phyloP scores from a whole-genome alignment of 352 stramenopile genomes.

The Phytophthora hibernalis region DNA sequence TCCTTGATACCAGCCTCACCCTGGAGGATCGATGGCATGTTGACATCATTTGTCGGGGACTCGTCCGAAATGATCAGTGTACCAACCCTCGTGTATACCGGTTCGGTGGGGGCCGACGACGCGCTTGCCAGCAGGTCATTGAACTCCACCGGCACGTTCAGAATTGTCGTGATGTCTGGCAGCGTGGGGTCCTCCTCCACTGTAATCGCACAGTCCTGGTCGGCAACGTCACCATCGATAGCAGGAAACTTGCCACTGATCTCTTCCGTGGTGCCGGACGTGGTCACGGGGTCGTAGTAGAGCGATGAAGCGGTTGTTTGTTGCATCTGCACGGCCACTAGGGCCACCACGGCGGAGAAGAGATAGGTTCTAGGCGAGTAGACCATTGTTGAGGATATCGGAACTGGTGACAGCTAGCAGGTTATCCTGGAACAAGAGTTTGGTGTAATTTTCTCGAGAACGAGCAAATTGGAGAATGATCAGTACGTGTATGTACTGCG shows the following conservation, averaged over 20 bases:
- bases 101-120: conserved; percentile 19
- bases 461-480: no score
- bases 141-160: conserved; percentile 20
- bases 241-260: conserved; percentile 19
- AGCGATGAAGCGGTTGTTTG: conserved; percentile 19
- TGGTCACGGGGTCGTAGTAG: conserved; percentile 23
- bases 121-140: conserved; percentile 25
- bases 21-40: conserved; percentile 1
- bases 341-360: conserved; percentile 15
- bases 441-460: no score
- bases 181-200: conserved; percentile 33
- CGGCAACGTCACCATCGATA: conserved; percentile 14
- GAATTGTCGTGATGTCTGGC: conserved; percentile 34
- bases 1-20: conserved; percentile 9
- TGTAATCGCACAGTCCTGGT: conserved; percentile 18
- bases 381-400: no score
- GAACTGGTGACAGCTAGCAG: no score
- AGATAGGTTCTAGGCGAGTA: conserved; percentile 30
- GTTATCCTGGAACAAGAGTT: no score
- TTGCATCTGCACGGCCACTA: conserved; percentile 33
- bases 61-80: conserved; percentile 28
- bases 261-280: conserved; percentile 8
- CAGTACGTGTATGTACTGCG: no score
- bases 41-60: conserved; percentile 2
- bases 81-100: conserved; percentile 35